phyloP scores from a whole-genome alignment of 2,329 filamentous ascomycete species.

The Coniella vitis region DNA sequence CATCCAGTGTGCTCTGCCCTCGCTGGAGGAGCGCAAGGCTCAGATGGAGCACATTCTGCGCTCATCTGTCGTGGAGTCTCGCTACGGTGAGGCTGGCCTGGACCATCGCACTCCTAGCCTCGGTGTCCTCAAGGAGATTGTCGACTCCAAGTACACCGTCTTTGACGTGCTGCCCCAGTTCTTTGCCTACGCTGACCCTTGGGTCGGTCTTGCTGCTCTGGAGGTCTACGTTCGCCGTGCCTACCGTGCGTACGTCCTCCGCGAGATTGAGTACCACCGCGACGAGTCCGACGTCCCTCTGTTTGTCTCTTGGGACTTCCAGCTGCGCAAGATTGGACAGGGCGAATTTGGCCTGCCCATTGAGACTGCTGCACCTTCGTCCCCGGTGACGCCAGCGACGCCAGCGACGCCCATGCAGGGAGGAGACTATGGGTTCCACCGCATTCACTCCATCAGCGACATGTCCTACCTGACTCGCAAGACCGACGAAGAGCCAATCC shows the following conservation, averaged over 20 bases:
- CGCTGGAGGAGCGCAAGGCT: conserved; percentile 84
- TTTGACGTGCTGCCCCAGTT: conserved; percentile 94
- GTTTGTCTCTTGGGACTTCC: conserved; percentile 92
- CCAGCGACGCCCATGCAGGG: conserved; percentile 43
- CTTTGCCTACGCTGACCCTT: conserved; percentile 89
- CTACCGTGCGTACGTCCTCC: conserved; percentile 91
- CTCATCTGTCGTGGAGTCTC: conserved; percentile 91
- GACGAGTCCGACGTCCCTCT: conserved; percentile 61
- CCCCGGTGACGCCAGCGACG: conserved; percentile 55
- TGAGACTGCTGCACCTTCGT: conserved; percentile 73
- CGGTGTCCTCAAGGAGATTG: conserved; percentile 90
- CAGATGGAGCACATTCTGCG: conserved; percentile 99
- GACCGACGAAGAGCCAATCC: conserved; percentile 66
- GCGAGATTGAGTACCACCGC: conserved; percentile 81
- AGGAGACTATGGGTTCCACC: conserved; percentile 58
- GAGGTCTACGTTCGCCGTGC: conserved; percentile 95
- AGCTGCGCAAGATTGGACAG: conserved; percentile 86
- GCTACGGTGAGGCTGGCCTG: conserved; percentile 94
- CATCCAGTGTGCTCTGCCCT: conserved; percentile 94
- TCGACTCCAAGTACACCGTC: conserved; percentile 97
- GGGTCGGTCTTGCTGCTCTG: conserved; percentile 87
- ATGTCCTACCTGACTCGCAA: conserved; percentile 81
- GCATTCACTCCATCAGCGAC: conserved; percentile 91
- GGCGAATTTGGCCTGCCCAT: conserved; percentile 81
- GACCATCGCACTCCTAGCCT: conserved; percentile 90